Percentiles rank a stretch among this genome's conserved stretches.
phyloP scores from a whole-genome alignment of 2,329 filamentous ascomycete genomes.

The Rutstroemia sp. region DNA sequence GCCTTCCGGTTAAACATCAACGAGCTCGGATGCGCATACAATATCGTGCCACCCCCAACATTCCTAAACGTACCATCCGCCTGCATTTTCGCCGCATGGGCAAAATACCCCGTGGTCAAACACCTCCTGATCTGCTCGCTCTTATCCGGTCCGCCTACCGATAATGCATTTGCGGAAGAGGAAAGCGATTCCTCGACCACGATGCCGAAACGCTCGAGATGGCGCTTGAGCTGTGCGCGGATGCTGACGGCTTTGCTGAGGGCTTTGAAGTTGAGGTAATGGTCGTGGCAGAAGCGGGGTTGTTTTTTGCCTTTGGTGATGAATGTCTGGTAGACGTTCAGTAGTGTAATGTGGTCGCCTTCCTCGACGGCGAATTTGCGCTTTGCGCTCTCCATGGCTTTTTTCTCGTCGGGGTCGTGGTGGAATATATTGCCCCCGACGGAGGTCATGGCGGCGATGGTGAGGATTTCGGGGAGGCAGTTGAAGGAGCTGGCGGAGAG shows the following conservation, averaged over 20 bases:
- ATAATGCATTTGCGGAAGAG: slow-evolving; percentile 27
- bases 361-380: slow-evolving; percentile 86
- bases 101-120: slow-evolving; percentile 84
- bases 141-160: slow-evolving; percentile 39
- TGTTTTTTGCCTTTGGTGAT: slow-evolving; percentile 77
- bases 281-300: slow-evolving; percentile 76
- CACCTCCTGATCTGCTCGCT: slow-evolving; percentile 76
- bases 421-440: slow-evolving; percentile 80
- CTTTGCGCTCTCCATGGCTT: slow-evolving; percentile 63
- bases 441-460: slow-evolving; percentile 90
- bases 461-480: slow-evolving; percentile 79
- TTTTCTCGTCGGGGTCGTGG: slow-evolving; percentile 69
- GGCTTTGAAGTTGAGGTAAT: slow-evolving; percentile 80
- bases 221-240: slow-evolving; percentile 75
- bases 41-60: slow-evolving; percentile 67
- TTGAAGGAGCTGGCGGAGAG: slow-evolving; percentile 67
- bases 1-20: slow-evolving; percentile 95
- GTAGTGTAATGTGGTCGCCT: slow-evolving; percentile 84
- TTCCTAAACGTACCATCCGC: slow-evolving; percentile 84
- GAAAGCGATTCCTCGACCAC: slow-evolving; percentile 56
- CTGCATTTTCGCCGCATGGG: slow-evolving; percentile 90
- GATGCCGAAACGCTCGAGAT: slow-evolving; percentile 79
- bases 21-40: slow-evolving; percentile 86
- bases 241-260: slow-evolving; percentile 79
- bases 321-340: slow-evolving; percentile 92